Percentiles rank a stretch among this genome's conserved stretches.
These are phyloP conservation scores for Tulasnella sp. DNA, from an alignment of 768 basidiomycete genomes.

Conservation along the genomic window DNA sequence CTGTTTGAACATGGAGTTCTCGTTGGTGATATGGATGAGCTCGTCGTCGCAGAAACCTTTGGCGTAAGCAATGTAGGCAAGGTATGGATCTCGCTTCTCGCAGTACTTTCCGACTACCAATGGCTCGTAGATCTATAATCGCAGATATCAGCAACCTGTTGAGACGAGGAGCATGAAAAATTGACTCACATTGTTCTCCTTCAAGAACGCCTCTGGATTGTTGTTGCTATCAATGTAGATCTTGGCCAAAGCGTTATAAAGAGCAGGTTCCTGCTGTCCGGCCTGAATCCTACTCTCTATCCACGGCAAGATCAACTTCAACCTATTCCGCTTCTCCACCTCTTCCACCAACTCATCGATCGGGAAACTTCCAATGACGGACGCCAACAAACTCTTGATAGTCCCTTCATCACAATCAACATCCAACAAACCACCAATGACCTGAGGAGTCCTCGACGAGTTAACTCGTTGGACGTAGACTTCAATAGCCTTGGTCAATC, in stretches of 20 bases:
- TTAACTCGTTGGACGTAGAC: slow-evolving; percentile 99
- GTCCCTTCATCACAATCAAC: slow-evolving; percentile 95
- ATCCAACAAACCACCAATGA: slow-evolving; percentile 89
- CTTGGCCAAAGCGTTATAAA: slow-evolving; percentile 97
- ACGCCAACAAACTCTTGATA: slow-evolving; percentile 87
- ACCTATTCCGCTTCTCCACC: slow-evolving; percentile 87
- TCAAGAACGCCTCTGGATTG: slow-evolving; percentile 95
- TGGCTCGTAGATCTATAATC: slow-evolving; percentile 76
- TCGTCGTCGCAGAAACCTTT: slow-evolving; percentile 99
- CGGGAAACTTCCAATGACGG: slow-evolving; percentile 93
- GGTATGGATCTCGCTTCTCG: slow-evolving; percentile 93
- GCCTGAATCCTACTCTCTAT: slow-evolving; percentile 83
- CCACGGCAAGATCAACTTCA: slow-evolving; percentile 97
- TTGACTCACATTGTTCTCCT: slow-evolving; percentile 84
- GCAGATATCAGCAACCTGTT: slow-evolving; percentile 7
- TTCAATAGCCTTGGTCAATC: slow-evolving; percentile 92
- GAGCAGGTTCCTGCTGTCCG: slow-evolving; percentile 85
- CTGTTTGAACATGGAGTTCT: slow-evolving; percentile 99
- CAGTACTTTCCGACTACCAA: slow-evolving; percentile 98
- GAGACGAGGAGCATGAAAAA: slow-evolving; percentile 13
- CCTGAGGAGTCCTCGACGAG: slow-evolving; percentile 91
- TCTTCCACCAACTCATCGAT: slow-evolving; percentile 96
- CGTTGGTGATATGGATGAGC: slow-evolving; percentile 91
- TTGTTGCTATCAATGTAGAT: slow-evolving; percentile 98
- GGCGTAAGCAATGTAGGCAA: slow-evolving; percentile 98